Conservation (phyloP, 1,284 basidiomycete species). For the Apiotrichum gamsii region DNA sequence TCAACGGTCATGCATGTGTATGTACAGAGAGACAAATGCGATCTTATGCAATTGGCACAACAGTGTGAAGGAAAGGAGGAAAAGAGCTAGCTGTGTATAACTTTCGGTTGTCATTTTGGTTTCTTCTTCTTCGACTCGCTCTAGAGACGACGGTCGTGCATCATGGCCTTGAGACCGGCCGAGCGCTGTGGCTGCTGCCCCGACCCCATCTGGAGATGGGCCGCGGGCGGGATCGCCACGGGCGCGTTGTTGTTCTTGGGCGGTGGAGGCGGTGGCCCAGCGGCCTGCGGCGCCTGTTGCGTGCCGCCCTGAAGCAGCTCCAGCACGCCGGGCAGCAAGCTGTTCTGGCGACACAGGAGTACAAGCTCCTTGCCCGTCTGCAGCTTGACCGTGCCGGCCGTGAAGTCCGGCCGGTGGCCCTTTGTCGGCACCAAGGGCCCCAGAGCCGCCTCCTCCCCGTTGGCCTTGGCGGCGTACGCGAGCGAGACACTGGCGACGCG, state of each 20-base stretch:
- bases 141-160: conserved; percentile 8
- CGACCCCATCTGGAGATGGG: background rate
- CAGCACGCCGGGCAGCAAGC: conserved; percentile 40
- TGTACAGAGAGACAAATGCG: background rate
- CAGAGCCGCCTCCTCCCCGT: conserved; percentile 16
- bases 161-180: conserved; percentile 8
- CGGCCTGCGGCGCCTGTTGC: background rate
- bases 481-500: conserved; percentile 16
- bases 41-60: too few relatives aligned
- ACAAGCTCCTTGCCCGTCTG: conserved; percentile 46
- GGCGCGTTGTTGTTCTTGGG: background rate
- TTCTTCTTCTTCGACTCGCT: background rate
- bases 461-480: conserved; percentile 19
- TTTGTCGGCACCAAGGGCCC: conserved; percentile 23
- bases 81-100: too few relatives aligned
- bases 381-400: conserved; percentile 5
- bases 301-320: conserved; percentile 31
- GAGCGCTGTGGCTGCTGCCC: background rate
- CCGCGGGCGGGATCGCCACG: background rate
- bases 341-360: conserved; percentile 46
- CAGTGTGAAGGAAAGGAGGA: too few relatives aligned
- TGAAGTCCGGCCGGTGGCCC: background rate
- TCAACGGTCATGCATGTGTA: background rate
- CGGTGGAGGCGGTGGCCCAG: background rate
- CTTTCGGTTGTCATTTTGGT: background rate